phyloP scores from a whole-genome alignment of 2,329 filamentous ascomycete species.

The Alternaria hordeiaustralica region DNA sequence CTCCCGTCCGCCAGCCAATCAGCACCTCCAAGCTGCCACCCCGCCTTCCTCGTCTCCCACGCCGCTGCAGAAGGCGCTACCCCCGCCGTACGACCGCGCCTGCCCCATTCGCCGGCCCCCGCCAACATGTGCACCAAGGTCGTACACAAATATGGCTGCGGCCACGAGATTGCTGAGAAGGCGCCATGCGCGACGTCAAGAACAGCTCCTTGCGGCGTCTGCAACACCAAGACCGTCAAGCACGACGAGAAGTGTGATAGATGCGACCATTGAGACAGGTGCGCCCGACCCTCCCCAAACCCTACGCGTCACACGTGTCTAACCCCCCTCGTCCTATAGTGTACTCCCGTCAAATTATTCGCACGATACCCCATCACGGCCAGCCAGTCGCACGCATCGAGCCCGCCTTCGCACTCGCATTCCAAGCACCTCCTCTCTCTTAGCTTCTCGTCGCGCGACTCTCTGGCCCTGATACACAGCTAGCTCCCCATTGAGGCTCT shows the following conservation, averaged over 20 bases:
- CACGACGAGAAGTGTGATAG: slow-evolving; percentile 57
- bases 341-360: slow-evolving; percentile 39
- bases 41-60: slow-evolving; percentile 28
- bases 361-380: slow-evolving; percentile 43
- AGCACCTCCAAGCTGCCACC: slow-evolving; percentile 28
- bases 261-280: slow-evolving; percentile 53
- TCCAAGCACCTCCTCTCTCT: slow-evolving; percentile 34
- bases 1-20: slow-evolving; percentile 34
- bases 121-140: slow-evolving; percentile 56
- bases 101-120: slow-evolving; percentile 19
- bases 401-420: slow-evolving; percentile 30
- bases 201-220: slow-evolving; percentile 49
- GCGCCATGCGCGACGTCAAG: slow-evolving; percentile 56
- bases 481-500: slow-evolving; percentile 25
- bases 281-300: slow-evolving; percentile 18
- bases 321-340: slow-evolving; percentile 32
- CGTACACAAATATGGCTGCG: slow-evolving; percentile 56
- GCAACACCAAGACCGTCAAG: slow-evolving; percentile 54
- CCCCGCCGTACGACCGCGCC: slow-evolving; percentile 28
- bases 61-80: slow-evolving; percentile 30
- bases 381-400: slow-evolving; percentile 36
- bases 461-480: slow-evolving; percentile 27
- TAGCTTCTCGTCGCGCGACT: slow-evolving; percentile 27
- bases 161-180: slow-evolving; percentile 52
- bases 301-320: slow-evolving; percentile 34